phyloP scores from a whole-genome alignment of 129 eudicot species.

The Daucus carota region DH1_v3.0 NC_030383.2:722001-722500 shows the following conservation, averaged over 20 bases:
- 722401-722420: constrained; percentile 22
- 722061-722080: constrained; percentile 23
- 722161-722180: constrained; percentile 21
- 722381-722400: constrained; percentile 32
- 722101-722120: constrained; percentile 38
- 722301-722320: constrained; percentile 32
- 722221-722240: constrained; percentile 81
- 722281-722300: constrained; percentile 69
- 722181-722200: constrained; percentile 25
- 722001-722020: constrained; percentile 31
- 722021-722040: constrained; percentile 22
- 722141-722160: constrained; percentile 23
- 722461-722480: constrained; percentile 29
- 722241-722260: constrained; percentile 62
- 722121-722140: constrained; percentile 49
- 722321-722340: constrained; percentile 19
- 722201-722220: constrained; percentile 80
- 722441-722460: constrained; percentile 32
- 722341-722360: constrained; percentile 5
- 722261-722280: constrained; percentile 47
- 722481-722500: constrained; percentile 82
- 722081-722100: constrained; percentile 17
- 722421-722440: constrained; percentile 61
- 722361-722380: constrained; percentile 19
- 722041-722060: constrained; percentile 29